phyloP scores from a whole-genome alignment of 176 grass and related monocot genomes.

The Aechmea fasciata region DNA sequence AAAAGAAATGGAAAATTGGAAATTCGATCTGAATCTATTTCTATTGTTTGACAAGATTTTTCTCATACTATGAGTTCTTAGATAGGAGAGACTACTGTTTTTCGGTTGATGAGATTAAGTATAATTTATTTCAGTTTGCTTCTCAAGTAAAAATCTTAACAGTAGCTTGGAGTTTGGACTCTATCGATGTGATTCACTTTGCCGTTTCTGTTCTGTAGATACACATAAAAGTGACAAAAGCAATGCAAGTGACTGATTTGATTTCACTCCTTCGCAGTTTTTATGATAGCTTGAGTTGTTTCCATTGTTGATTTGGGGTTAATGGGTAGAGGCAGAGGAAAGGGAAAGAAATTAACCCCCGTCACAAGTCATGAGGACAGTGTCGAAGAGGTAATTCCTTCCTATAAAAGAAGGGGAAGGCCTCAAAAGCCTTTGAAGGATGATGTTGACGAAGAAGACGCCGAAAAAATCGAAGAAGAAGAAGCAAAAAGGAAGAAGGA shows the following conservation, averaged over 20 bases:
- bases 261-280: neutral
- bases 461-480: constrained; percentile 23
- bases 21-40: neutral
- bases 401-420: constrained; percentile 53
- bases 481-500: constrained; percentile 12
- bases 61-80: neutral
- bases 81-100: neutral
- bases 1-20: neutral
- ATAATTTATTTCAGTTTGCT: neutral
- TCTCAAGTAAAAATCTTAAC: neutral
- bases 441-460: constrained; percentile 32
- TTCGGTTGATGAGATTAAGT: neutral
- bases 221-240: neutral
- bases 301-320: neutral
- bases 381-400: constrained; percentile 48
- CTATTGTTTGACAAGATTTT: neutral
- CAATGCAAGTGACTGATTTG: neutral
- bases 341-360: constrained; percentile 42
- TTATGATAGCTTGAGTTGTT: constrained; percentile 2
- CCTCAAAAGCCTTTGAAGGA: constrained; percentile 49
- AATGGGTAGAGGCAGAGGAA: constrained; percentile 78
- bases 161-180: neutral
- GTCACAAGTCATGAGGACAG: constrained; percentile 38
- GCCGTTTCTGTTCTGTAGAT: neutral
- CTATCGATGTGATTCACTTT: neutral